Percentiles rank a stretch among this genome's conserved stretches.
These are phyloP conservation scores for Capsella bursapastoris DNA, from an alignment of 345 rosid genomes.

Conservation along the genomic window DNA sequence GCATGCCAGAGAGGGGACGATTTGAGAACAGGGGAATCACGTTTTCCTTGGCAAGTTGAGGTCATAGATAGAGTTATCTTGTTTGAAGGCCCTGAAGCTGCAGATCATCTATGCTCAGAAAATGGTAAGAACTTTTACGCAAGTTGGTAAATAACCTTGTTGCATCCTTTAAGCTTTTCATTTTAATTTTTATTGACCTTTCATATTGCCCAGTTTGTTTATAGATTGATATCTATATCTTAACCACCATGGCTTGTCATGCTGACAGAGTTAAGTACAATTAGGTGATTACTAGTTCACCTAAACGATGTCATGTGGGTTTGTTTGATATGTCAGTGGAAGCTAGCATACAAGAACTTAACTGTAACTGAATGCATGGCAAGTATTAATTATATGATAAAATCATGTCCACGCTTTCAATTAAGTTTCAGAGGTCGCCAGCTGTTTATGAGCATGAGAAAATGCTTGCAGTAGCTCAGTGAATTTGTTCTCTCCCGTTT, in stretches of 20 bases:
- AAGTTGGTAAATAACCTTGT: slow-evolving; percentile 22
- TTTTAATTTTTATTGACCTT: background rate
- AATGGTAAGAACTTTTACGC: slow-evolving; percentile 69
- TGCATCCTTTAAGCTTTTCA: slow-evolving; percentile 10
- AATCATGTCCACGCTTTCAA: slow-evolving; percentile 17
- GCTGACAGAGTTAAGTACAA: slow-evolving; percentile 15
- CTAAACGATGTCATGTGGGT: slow-evolving; percentile 19
- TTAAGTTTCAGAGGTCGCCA: slow-evolving; percentile 2
- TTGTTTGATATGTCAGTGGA: slow-evolving; percentile 20
- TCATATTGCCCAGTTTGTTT: slow-evolving; percentile 23
- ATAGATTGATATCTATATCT: slow-evolving; percentile 20
- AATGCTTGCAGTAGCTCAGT: slow-evolving; percentile 17
- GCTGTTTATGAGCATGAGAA: slow-evolving; percentile 31
- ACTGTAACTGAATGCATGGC: slow-evolving; percentile 25
- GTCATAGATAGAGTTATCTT: slow-evolving; percentile 85
- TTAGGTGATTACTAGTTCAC: slow-evolving; percentile 24
- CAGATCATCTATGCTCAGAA: slow-evolving; percentile 75
- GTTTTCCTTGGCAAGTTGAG: slow-evolving; percentile 79
- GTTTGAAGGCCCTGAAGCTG: slow-evolving; percentile 86
- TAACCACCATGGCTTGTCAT: slow-evolving; percentile 23
- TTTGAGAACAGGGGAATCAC: slow-evolving; percentile 45
- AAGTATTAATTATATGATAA: background rate
- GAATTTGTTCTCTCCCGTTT: slow-evolving; percentile 9
- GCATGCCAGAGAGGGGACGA: slow-evolving; percentile 38
- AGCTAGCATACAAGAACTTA: slow-evolving; percentile 20